Evolutionary conservation across 768 basidiomycete species (phyloP), one percentile per base, ranked within the genome.

Genomic region (Trametes villosa): DNA sequence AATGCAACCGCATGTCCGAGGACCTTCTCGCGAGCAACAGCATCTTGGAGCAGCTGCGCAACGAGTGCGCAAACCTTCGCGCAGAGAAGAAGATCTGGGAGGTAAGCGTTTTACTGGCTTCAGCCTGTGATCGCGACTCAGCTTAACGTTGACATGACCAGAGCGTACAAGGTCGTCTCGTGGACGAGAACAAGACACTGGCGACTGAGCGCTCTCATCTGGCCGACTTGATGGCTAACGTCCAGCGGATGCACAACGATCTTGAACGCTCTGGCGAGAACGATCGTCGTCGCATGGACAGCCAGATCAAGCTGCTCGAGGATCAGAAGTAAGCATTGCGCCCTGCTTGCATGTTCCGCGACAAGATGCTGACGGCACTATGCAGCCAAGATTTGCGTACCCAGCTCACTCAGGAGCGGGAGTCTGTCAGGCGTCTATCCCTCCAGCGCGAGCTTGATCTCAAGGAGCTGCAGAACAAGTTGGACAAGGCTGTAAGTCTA

Each of bases 41-140:
- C 26, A 81, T 82, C 24, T 75, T 88, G 17, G 93, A 96, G 63
- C 87, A 91, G 58, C 77, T 94, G 38, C 86, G 92, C 11, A 92
- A 91, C 65, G 96, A 98, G 67, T 84, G 81, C 64, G 90, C 92
- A 2, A 96, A 92, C 71, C 82, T 97, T 18, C 86, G 90, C 42
- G 95, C 94, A 0, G 96, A 98, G 81, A 96, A 94, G 79, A 89
- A 86, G 69, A 91, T 96, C 34, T 94, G 91, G 89, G 92, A 93
- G 87, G 94, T 92, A 53, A 31, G 82, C n/a, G 27, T 53, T 8
- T 50, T 38, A 5, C 47, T 18, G n/a, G n/a, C n/a, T 9, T 12
- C 24, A 6, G 3, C 12, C 17, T 3, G 2, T 1, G 18, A n/a
- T 3, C 34, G 2, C 11, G 13, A n/a, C 1, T 12, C 22, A 45